These are phyloP conservation scores for Senna siamea DNA, from an alignment of 306 rosid genomes.

Conservation along the genomic window DNA sequence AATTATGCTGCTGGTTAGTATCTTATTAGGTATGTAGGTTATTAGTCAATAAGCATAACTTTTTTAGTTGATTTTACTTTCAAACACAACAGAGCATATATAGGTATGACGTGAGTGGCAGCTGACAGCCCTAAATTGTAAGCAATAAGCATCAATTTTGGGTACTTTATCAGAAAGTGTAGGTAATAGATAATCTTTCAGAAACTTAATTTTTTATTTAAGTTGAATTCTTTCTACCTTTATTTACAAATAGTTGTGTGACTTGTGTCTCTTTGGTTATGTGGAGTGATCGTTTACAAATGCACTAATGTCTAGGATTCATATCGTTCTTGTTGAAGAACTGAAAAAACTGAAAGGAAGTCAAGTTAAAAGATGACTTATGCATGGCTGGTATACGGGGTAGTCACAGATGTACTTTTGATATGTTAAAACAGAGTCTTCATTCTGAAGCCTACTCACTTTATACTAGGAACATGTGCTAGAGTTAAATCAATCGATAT, in stretches of 20 bases:
- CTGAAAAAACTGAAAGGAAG: slow-evolving; percentile 11
- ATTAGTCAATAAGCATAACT: slow-evolving; percentile 7
- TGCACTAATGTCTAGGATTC: slow-evolving; percentile 6
- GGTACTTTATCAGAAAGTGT: neutral
- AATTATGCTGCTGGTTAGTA: slow-evolving; percentile 11
- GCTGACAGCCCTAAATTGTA: neutral
- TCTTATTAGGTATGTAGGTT: slow-evolving; percentile 5
- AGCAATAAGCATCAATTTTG: slow-evolving; percentile 11
- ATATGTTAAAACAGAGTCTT: too few relatives aligned
- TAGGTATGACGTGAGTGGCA: neutral
- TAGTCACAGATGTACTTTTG: too few relatives aligned
- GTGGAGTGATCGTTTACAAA: neutral
- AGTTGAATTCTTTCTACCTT: slow-evolving; percentile 18
- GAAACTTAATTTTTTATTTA: too few relatives aligned
- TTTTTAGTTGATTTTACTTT: slow-evolving; percentile 5
- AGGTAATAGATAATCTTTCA: slow-evolving; percentile 2
- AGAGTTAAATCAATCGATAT: too few relatives aligned
- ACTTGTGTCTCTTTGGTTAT: neutral
- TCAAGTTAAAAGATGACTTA: neutral
- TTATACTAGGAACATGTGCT: too few relatives aligned
- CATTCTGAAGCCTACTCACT: too few relatives aligned
- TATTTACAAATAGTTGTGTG: neutral
- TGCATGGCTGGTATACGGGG: slow-evolving; percentile 11
- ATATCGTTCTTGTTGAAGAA: slow-evolving; percentile 4
- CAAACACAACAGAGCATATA: slow-evolving; percentile 10